Base-by-base conservation (phyloP, 768 basidiomycete genomes). In the Lactarius sp. region DNA sequence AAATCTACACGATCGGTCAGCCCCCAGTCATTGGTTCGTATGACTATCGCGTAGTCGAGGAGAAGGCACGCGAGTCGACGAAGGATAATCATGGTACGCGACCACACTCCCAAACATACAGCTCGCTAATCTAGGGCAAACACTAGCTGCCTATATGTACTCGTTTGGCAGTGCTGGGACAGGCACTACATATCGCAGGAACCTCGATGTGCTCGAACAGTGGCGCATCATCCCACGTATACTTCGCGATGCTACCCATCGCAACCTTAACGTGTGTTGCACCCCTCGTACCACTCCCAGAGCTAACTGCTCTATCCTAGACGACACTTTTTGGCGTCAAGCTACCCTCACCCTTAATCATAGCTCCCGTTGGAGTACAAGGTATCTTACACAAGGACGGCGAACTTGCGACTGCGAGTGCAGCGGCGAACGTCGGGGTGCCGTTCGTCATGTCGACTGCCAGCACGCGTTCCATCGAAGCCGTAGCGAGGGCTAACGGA, bases 161-260 rank as follows among this genome's bases (percentile, higher is more conserved):
- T 85, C 86, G 2, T 82, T 81, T 60, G 90, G 89, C 47, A 90
- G 84, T 65, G 92, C 92, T 10, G 93, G 92, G 1, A 81, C 83
- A 3, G 78, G 79, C 60, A 77, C 80, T 34, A 94, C 93, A 1
- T 82, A 88, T 71, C 76, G 72, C 10, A 83, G 82, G 55, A 94
- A 95, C 69, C 78, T 78, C 39, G 79, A 75, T 44, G 86, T 84
- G 2, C 79, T 93, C 59, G 77, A 83, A 27, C 83, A 78, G 59
- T 92, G 81, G 78, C 82, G 81, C 41, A 88, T 95, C 71, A 77
- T 94, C n/a, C 91, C 91, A 2, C 82, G 86, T 6, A 90, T 92
- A 89, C 80, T 92, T 39, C 78, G 83, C 22, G 77, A 85, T 65
- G 81, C 81, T 0, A 83, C 83, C 4, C 71, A 74, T 20, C 81